phyloP scores from a whole-genome alignment of 2,329 filamentous ascomycete species.

The Colletotrichum higginsianum region DNA sequence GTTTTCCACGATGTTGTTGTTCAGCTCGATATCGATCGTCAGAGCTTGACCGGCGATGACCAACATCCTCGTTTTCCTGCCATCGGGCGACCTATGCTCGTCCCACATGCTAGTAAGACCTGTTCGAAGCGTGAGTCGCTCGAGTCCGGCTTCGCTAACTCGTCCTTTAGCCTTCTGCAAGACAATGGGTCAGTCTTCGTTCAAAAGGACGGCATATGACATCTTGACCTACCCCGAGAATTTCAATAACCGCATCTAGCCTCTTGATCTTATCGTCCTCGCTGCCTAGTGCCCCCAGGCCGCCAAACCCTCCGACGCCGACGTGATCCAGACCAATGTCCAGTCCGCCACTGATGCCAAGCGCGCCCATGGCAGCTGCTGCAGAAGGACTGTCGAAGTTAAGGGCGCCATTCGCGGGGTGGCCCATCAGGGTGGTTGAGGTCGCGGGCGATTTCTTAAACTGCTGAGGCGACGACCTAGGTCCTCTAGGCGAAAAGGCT shows the following conservation, averaged over 20 bases:
- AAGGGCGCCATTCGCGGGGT: constrained; percentile 61
- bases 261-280: constrained; percentile 70
- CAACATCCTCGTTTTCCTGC: constrained; percentile 67
- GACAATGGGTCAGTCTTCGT: constrained; percentile 45
- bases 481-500: constrained; percentile 72
- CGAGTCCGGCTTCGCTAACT: constrained; percentile 82
- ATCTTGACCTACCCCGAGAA: constrained; percentile 62
- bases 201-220: constrained; percentile 44
- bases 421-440: constrained; percentile 63
- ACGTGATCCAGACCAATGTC: constrained; percentile 69
- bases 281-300: constrained; percentile 57
- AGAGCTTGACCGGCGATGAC: constrained; percentile 75
- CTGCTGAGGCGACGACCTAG: constrained; percentile 74
- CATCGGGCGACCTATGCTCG: constrained; percentile 61
- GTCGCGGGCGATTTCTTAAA: constrained; percentile 75
- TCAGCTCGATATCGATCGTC: constrained; percentile 73
- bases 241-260: constrained; percentile 66
- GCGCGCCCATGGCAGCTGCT: constrained; percentile 71
- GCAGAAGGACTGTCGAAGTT: constrained; percentile 77
- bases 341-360: constrained; percentile 65
- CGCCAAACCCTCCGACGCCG: constrained; percentile 60
- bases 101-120: constrained; percentile 78
- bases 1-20: constrained; percentile 73
- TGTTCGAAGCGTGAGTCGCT: constrained; percentile 76
- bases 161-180: constrained; percentile 64